Conservation (phyloP, 2,329 filamentous ascomycete genomes). For the Trichoderma brevicompactum region DNA sequence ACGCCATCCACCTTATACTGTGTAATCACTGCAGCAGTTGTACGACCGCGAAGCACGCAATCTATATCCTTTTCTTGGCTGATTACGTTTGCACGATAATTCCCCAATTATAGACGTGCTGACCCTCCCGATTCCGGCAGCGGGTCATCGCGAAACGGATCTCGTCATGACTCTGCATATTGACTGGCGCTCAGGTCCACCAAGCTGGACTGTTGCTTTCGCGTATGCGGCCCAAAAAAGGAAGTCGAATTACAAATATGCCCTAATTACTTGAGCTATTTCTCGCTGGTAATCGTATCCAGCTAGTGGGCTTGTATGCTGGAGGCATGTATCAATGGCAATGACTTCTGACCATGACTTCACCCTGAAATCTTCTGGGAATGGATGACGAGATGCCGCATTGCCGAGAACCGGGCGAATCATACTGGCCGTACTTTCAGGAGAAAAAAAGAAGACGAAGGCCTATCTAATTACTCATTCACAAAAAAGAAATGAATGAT, state of each 20-base stretch:
- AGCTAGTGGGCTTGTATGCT: background rate
- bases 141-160: slow-evolving; percentile 27
- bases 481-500: background rate
- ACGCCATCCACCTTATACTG: slow-evolving; percentile 25
- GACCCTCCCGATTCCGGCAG: background rate
- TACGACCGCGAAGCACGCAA: slow-evolving; percentile 24
- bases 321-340: background rate
- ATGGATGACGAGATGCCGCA: background rate
- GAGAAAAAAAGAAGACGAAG: no score
- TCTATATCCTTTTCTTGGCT: slow-evolving; percentile 2
- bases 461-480: no score
- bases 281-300: background rate
- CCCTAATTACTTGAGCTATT: background rate
- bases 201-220: background rate
- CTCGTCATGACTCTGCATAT: slow-evolving; percentile 19
- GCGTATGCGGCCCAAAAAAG: background rate
- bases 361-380: background rate
- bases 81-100: slow-evolving; percentile 10
- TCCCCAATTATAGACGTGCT: background rate
- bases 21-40: slow-evolving; percentile 18
- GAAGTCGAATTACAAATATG: slow-evolving; percentile 13
- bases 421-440: no score
- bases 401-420: no score
- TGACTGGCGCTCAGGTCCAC: slow-evolving; percentile 10
- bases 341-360: background rate